Evolutionary conservation across 306 rosid genomes (phyloP).

Genomic region (Malus sieversii): DNA sequence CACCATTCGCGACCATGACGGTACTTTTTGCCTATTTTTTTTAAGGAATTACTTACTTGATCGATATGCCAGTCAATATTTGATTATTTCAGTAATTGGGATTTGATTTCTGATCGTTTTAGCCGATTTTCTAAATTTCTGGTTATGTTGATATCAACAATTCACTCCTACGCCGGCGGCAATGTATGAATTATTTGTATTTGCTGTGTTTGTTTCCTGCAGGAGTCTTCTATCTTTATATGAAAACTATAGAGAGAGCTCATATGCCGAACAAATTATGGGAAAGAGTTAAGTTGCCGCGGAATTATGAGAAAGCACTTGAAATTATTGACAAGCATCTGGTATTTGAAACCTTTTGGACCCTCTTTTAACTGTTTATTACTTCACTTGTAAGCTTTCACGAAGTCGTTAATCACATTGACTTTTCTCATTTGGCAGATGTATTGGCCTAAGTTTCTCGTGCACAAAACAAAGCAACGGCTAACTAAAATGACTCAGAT

Average conservation of each 20-base stretch:
- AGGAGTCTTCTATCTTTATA: conserved; percentile 90
- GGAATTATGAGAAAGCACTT: conserved; percentile 83
- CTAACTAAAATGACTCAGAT: conserved; percentile 92
- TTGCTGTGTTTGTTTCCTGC: conserved; percentile 20
- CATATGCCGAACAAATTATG: conserved; percentile 84
- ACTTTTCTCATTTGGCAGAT: conserved; percentile 37
- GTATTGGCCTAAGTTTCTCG: conserved; percentile 91
- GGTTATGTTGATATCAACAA: neutral
- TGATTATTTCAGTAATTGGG: no score
- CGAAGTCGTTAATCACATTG: neutral
- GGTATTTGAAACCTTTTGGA: conserved; percentile 33
- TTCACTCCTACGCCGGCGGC: neutral
- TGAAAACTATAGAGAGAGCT: conserved; percentile 97
- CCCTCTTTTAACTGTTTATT: neutral
- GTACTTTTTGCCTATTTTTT: conserved; percentile 18
- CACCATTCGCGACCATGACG: conserved; percentile 83
- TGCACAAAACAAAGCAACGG: conserved; percentile 91
- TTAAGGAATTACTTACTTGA: neutral
- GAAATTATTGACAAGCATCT: conserved; percentile 76
- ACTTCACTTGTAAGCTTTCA: neutral
- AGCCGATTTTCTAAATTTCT: neutral
- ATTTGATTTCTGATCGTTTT: neutral
- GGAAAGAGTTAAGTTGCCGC: conserved; percentile 92
- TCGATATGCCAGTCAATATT: no score
- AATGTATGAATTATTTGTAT: neutral